These are phyloP conservation scores for Phoma sp. DNA, from an alignment of 2,329 filamentous ascomycete species.

Conservation along the genomic window DNA sequence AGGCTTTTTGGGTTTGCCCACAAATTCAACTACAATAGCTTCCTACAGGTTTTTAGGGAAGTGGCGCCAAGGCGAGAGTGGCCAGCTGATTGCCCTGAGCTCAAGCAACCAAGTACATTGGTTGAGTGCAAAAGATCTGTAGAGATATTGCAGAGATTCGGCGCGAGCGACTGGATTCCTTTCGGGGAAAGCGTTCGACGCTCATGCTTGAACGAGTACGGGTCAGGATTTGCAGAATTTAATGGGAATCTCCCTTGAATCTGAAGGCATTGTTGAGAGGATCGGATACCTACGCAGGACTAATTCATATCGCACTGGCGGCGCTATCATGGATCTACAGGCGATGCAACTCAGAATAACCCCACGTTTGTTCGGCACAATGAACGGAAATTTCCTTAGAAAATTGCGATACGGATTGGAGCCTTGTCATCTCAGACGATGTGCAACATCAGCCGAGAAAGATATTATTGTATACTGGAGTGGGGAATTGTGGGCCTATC, in stretches of 20 bases:
- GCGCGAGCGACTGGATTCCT: not conserved
- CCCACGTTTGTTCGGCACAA: too few species aligned
- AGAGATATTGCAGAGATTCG: constrained; percentile 1
- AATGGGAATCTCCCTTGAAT: not conserved
- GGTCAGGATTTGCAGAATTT: not conserved
- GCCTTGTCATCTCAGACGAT: too few species aligned
- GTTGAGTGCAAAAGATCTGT: not conserved
- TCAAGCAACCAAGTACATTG: not conserved
- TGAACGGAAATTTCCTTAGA: too few species aligned
- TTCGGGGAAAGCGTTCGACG: constrained; percentile 1
- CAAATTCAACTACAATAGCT: constrained; percentile 53
- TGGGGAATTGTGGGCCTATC: too few species aligned
- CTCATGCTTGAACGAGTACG: constrained; percentile 1
- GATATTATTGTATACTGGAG: too few species aligned
- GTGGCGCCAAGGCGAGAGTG: not conserved
- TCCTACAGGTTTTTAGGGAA: constrained; percentile 45
- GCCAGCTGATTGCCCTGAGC: not conserved
- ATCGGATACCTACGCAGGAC: too few species aligned
- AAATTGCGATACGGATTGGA: too few species aligned
- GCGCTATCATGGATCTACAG: too few species aligned
- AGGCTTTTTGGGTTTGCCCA: constrained; percentile 59
- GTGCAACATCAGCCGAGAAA: too few species aligned
- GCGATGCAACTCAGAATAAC: too few species aligned
- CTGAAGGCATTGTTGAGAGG: too few species aligned
- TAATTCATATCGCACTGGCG: too few species aligned